These are phyloP conservation scores for Trichoderma atrobrunneum DNA, from an alignment of 2,329 filamentous ascomycete species.

Conservation along the genomic window DNA sequence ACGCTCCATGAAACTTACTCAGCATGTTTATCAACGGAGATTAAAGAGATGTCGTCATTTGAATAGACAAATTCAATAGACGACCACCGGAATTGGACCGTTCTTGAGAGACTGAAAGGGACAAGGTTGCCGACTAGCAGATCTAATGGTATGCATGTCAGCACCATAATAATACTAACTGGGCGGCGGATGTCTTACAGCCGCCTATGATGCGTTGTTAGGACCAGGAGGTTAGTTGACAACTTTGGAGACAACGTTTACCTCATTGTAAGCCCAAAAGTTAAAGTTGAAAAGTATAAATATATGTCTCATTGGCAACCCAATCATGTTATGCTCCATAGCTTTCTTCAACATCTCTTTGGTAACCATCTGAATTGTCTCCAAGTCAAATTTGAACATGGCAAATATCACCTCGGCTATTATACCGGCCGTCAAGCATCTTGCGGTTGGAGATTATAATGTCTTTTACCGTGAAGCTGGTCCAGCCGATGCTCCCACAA, in stretches of 20 bases:
- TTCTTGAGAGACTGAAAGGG: background rate
- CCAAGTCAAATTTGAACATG: background rate
- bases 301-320: background rate
- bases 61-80: background rate
- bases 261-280: too few species aligned
- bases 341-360: background rate
- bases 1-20: background rate
- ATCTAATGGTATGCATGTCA: background rate
- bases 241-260: background rate
- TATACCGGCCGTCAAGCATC: background rate
- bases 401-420: background rate
- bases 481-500: background rate
- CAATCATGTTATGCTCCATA: background rate
- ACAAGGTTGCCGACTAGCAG: background rate
- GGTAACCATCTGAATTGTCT: background rate
- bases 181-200: background rate
- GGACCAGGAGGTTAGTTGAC: background rate
- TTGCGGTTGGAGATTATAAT: background rate
- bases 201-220: background rate
- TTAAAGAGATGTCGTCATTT: background rate
- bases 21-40: background rate
- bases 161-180: background rate
- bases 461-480: background rate
- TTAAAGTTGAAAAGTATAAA: background rate
- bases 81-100: background rate